These are phyloP conservation scores for Tremella fuciformis DNA, from an alignment of 768 basidiomycete genomes.

Conservation along the genomic window DNA sequence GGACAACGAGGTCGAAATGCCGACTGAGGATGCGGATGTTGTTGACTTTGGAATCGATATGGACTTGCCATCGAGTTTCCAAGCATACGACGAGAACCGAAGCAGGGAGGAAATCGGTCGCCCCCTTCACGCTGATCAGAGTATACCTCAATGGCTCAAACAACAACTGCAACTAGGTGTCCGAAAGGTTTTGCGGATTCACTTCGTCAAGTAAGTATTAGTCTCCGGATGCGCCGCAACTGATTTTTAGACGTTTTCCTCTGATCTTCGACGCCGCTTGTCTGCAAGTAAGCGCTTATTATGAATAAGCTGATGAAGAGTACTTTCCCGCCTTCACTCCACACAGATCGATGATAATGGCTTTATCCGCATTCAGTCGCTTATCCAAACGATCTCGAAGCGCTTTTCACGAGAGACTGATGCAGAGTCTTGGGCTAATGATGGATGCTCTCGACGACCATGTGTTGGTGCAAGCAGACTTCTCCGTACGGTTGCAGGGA, in stretches of 20 bases:
- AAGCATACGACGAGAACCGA: too few species aligned
- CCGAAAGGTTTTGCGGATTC: slow-evolving; percentile 15
- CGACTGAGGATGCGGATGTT: not conserved
- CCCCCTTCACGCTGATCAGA: too few species aligned
- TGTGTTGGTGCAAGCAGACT: not conserved
- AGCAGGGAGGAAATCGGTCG: too few species aligned
- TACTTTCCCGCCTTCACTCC: not conserved
- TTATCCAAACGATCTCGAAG: not conserved
- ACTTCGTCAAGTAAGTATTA: slow-evolving; percentile 23
- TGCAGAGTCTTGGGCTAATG: not conserved
- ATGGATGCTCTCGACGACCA: not conserved
- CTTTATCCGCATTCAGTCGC: not conserved
- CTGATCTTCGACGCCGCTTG: slow-evolving; percentile 34
- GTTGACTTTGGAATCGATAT: not conserved
- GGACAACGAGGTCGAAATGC: not conserved
- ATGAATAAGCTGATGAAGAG: not conserved
- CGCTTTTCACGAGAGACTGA: not conserved
- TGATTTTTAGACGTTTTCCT: slow-evolving; percentile 35
- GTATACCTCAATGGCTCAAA: slow-evolving; percentile 7
- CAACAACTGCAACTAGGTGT: slow-evolving; percentile 15
- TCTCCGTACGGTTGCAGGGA: not conserved
- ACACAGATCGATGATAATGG: not conserved
- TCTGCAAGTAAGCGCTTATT: slow-evolving; percentile 9
- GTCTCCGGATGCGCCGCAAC: not conserved
- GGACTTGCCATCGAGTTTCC: not conserved